Evolutionary conservation across 2,329 filamentous ascomycete genomes (phyloP).

Genomic region (Aplosporella prunicola): DNA sequence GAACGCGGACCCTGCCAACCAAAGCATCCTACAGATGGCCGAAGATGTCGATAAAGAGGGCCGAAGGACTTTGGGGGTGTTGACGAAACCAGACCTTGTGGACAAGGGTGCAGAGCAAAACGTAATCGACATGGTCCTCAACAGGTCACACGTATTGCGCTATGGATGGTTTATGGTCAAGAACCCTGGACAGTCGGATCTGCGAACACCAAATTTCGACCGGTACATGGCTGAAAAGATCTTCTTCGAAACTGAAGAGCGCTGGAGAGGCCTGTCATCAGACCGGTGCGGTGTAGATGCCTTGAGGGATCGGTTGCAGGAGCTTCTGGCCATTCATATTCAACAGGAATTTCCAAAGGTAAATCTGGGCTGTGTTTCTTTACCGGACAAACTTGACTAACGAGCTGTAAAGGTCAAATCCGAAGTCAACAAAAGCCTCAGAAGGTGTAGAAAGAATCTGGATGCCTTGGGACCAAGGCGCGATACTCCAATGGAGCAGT

Average conservation of each 20-base stretch:
- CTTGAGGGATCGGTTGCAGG: slow-evolving; percentile 31
- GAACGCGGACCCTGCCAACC: slow-evolving; percentile 35
- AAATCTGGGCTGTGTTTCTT: slow-evolving; percentile 9
- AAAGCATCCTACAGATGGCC: slow-evolving; percentile 37
- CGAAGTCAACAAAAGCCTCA: slow-evolving; percentile 23
- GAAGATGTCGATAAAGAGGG: slow-evolving; percentile 24
- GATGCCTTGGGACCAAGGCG: slow-evolving; percentile 26
- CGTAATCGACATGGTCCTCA: slow-evolving; percentile 28
- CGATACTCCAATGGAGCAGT: slow-evolving; percentile 26
- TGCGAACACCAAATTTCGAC: slow-evolving; percentile 14
- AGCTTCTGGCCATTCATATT: slow-evolving; percentile 33
- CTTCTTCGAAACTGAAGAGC: slow-evolving; percentile 25
- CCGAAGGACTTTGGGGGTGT: slow-evolving; percentile 25
- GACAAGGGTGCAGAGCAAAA: slow-evolving; percentile 31
- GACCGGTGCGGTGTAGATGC: slow-evolving; percentile 35
- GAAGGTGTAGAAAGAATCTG: slow-evolving; percentile 18
- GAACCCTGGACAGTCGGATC: slow-evolving; percentile 30
- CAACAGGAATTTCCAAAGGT: slow-evolving; percentile 39
- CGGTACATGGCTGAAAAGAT: slow-evolving; percentile 23
- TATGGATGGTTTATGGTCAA: slow-evolving; percentile 48
- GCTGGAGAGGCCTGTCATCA: slow-evolving; percentile 29
- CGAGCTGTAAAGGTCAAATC: slow-evolving; percentile 22
- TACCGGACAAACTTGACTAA: slow-evolving; percentile 17
- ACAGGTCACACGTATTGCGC: slow-evolving; percentile 31
- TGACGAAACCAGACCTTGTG: slow-evolving; percentile 30